These are phyloP conservation scores for Termitomyces sp. DNA, from an alignment of 768 basidiomycete genomes.

Conservation along the genomic window DNA sequence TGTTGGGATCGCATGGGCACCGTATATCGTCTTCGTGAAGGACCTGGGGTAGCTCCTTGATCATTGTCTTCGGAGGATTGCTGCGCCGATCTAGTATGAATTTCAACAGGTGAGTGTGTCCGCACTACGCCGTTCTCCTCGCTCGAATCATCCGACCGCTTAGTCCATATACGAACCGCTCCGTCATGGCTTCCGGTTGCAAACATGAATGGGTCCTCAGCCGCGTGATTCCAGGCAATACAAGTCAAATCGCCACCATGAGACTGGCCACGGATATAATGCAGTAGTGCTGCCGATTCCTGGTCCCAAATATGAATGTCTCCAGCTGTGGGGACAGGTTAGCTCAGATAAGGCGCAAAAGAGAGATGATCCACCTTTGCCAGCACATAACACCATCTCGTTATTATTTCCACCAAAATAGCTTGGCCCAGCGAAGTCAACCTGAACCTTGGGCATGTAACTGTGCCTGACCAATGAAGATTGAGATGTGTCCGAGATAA, in stretches of 20 bases:
- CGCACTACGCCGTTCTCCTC: conserved; percentile 10
- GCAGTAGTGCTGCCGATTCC: conserved; percentile 70
- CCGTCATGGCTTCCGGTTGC: conserved; percentile 80
- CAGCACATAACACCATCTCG: conserved; percentile 74
- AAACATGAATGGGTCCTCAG: conserved; percentile 65
- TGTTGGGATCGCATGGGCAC: background rate
- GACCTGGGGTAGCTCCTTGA: background rate
- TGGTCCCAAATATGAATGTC: conserved; percentile 87
- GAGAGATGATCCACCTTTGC: conserved; percentile 48
- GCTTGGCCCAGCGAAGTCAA: conserved; percentile 78
- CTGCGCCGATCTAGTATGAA: conserved; percentile 6
- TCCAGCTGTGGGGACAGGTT: conserved; percentile 44
- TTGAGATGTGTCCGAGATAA: conserved; percentile 1
- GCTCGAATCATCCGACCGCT: conserved; percentile 21
- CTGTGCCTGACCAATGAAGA: conserved; percentile 48
- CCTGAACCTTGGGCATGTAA: conserved; percentile 62
- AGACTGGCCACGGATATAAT: conserved; percentile 61
- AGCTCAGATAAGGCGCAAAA: background rate
- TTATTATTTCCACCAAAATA: conserved; percentile 82
- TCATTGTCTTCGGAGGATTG: conserved; percentile 5
- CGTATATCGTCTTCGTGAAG: conserved; percentile 1
- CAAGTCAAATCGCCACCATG: conserved; percentile 73
- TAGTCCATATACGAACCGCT: conserved; percentile 70
- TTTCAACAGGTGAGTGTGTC: conserved; percentile 17
- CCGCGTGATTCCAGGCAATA: conserved; percentile 74